phyloP scores from a whole-genome alignment of 495 filamentous ascomycete species.

The Arthonia radiata region DNA sequence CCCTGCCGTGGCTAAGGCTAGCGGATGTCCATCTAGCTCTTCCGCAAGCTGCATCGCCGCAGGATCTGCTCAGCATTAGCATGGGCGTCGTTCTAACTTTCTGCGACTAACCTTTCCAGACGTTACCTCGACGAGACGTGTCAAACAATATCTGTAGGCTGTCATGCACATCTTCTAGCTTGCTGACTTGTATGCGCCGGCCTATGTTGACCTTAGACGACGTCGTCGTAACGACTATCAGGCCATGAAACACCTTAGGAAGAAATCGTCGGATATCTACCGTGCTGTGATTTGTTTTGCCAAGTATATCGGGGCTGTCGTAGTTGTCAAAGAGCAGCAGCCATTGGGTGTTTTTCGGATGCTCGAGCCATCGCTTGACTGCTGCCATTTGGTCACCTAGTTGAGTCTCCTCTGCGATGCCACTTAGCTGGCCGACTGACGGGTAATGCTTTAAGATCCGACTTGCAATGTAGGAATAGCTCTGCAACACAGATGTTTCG shows the following conservation, averaged over 20 bases:
- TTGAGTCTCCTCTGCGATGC: constrained; percentile 3
- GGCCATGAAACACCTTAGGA: constrained; percentile 13
- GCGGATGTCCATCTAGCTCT: constrained; percentile 7
- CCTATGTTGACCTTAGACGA: constrained; percentile 12
- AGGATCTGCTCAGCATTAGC: no score
- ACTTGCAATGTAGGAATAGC: constrained; percentile 9
- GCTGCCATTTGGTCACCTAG: constrained; percentile 9
- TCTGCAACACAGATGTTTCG: constrained; percentile 13
- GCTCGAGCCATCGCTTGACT: constrained; percentile 15
- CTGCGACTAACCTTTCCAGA: constrained; percentile 5
- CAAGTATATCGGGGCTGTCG: constrained; percentile 8
- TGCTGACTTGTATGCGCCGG: constrained; percentile 9
- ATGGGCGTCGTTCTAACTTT: no score
- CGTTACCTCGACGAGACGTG: constrained; percentile 10
- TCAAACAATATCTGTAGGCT: constrained; percentile 15
- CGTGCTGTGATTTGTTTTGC: constrained; percentile 5
- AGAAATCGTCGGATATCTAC: constrained; percentile 15
- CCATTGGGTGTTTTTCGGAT: constrained; percentile 10
- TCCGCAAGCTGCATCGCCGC: constrained; percentile 2
- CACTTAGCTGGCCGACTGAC: constrained; percentile 5
- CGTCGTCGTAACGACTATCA: constrained; percentile 19
- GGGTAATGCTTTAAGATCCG: constrained; percentile 11
- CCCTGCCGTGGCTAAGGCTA: constrained; percentile 8
- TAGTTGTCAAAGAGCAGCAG: constrained; percentile 13
- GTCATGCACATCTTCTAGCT: constrained; percentile 12